These are phyloP conservation scores for Aegilops longissima DNA, from an alignment of 176 grass and related monocot species.

Conservation along the genomic window DNA sequence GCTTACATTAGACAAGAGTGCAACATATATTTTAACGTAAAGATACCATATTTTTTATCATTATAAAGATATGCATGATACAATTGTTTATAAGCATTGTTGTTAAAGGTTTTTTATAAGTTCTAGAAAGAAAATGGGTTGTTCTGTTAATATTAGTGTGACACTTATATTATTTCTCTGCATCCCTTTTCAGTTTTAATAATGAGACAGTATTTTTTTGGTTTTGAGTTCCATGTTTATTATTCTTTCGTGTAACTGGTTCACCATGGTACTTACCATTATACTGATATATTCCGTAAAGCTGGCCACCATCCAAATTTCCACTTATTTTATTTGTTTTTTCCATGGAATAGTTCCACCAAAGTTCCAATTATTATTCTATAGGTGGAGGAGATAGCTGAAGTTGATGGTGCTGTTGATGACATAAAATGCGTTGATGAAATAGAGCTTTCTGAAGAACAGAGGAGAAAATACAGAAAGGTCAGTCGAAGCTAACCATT, in stretches of 20 bases:
- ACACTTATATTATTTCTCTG: neutral
- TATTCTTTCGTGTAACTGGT: slow-evolving; percentile 11
- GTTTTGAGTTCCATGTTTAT: neutral
- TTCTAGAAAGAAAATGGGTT: slow-evolving; percentile 7
- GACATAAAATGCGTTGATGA: slow-evolving; percentile 69
- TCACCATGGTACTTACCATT: neutral
- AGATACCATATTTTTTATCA: neutral
- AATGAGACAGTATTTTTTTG: neutral
- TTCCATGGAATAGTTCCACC: neutral
- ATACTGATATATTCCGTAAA: neutral
- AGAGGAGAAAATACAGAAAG: slow-evolving; percentile 92
- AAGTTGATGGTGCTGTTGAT: slow-evolving; percentile 66
- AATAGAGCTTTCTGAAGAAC: slow-evolving; percentile 89
- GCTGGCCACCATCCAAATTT: neutral
- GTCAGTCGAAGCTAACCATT: slow-evolving; percentile 31
- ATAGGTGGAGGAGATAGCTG: slow-evolving; percentile 93
- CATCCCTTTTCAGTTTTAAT: neutral
- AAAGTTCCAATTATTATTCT: slow-evolving; percentile 30
- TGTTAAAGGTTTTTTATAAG: neutral
- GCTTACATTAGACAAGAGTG: neutral
- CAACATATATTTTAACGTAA: neutral
- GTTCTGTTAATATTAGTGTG: neutral
- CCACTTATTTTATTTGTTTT: neutral
- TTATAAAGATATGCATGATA: neutral
- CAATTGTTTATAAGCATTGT: neutral